These are phyloP conservation scores for Amphicarpaea edgeworthii DNA, from an alignment of 306 rosid genomes.

Conservation along the genomic window DNA sequence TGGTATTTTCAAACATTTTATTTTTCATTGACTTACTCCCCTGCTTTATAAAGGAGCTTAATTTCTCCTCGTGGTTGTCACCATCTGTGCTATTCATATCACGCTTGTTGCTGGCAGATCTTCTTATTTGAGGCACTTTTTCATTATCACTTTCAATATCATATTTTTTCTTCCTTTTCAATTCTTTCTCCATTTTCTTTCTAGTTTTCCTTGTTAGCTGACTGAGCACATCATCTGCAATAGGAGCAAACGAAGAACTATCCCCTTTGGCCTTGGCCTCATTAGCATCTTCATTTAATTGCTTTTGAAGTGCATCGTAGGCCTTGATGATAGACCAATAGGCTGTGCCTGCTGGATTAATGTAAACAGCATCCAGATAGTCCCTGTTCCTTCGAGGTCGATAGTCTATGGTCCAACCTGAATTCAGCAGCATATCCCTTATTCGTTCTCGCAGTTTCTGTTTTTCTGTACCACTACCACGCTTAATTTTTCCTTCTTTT, in stretches of 20 bases:
- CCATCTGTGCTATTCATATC: constrained; percentile 66
- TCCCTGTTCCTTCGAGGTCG: constrained; percentile 93
- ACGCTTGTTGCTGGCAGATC: constrained; percentile 54
- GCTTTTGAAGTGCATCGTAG: constrained; percentile 90
- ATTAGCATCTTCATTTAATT: constrained; percentile 62
- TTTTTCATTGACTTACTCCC: constrained; percentile 71
- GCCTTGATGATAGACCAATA: constrained; percentile 96
- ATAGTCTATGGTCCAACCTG: constrained; percentile 91
- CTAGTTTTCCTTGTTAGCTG: constrained; percentile 90
- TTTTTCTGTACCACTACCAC: constrained; percentile 91
- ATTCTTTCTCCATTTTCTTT: constrained; percentile 82
- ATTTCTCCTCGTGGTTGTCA: constrained; percentile 74
- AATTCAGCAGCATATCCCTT: constrained; percentile 73
- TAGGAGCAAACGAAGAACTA: constrained; percentile 62
- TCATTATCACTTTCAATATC: constrained; percentile 64
- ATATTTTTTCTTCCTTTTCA: constrained; percentile 67
- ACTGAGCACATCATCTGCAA: constrained; percentile 75
- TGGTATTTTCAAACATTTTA: constrained; percentile 64
- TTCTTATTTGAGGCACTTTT: constrained; percentile 48
- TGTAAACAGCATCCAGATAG: constrained; percentile 90
- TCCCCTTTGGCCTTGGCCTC: constrained; percentile 60
- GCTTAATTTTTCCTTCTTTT: constrained; percentile 74
- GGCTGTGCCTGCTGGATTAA: constrained; percentile 85
- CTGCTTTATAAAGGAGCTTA: constrained; percentile 81
- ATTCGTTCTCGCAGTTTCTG: constrained; percentile 84